Percentiles rank a stretch among this genome's conserved stretches.
Evolutionary conservation across 1,284 basidiomycete species (phyloP).

Genomic region (Irpex sp.): DNA sequence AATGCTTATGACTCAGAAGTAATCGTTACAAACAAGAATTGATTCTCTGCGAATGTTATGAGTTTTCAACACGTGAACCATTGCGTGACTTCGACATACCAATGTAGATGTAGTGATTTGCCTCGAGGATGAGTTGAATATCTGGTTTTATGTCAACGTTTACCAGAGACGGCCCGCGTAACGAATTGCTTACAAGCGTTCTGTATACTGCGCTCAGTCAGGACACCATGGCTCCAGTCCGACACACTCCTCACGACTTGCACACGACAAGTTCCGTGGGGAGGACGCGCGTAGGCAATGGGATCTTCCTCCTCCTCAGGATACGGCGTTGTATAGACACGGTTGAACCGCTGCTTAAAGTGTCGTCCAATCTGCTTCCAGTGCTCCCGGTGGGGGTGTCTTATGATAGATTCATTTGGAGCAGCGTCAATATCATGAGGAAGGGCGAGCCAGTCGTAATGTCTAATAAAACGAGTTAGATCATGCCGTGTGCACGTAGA

Average conservation of each 20-base stretch:
- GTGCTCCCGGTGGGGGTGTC: slow-evolving; percentile 67
- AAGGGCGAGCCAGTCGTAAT: slow-evolving; percentile 77
- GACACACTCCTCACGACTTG: slow-evolving; percentile 81
- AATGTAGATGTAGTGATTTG: slow-evolving; percentile 88
- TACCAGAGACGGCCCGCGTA: not conserved
- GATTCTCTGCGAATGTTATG: slow-evolving; percentile 62
- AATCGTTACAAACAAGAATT: slow-evolving; percentile 78
- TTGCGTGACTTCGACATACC: slow-evolving; percentile 39
- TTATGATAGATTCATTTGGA: slow-evolving; percentile 62
- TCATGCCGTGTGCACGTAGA: not conserved
- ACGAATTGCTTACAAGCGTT: slow-evolving; percentile 65
- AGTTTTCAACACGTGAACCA: not conserved
- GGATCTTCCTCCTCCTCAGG: slow-evolving; percentile 27
- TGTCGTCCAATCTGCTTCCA: slow-evolving; percentile 57
- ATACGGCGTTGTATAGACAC: slow-evolving; percentile 30
- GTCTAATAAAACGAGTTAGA: slow-evolving; percentile 25
- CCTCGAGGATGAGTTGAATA: slow-evolving; percentile 83
- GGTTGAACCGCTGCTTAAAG: slow-evolving; percentile 60
- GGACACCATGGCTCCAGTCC: slow-evolving; percentile 90
- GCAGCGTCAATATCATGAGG: slow-evolving; percentile 65
- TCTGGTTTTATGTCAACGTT: slow-evolving; percentile 24
- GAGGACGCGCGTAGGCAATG: slow-evolving; percentile 33
- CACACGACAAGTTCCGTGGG: slow-evolving; percentile 55
- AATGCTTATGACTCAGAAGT: not conserved
- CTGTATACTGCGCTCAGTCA: slow-evolving; percentile 84